These are phyloP conservation scores for Monosporozyma aerobia DNA, from an alignment of 805 yeast genomes.

Conservation along the genomic window DNA sequence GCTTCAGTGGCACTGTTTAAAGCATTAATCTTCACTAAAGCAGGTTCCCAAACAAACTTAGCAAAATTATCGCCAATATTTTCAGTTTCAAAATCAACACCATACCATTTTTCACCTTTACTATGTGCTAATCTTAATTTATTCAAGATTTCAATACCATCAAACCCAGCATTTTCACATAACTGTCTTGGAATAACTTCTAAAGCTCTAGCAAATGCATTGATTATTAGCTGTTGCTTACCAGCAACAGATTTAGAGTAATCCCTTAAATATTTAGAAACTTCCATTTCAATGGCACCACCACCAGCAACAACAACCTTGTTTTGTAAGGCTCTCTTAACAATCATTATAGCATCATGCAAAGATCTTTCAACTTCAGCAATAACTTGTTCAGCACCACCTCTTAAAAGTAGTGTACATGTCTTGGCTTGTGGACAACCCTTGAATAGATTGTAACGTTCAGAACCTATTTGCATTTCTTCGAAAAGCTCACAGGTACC, in stretches of 20 bases:
- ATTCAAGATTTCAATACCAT: constrained; percentile 89
- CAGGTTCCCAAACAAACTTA: constrained; percentile 95
- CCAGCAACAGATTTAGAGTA: constrained; percentile 84
- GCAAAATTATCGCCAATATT: constrained; percentile 74
- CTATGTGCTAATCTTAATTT: constrained; percentile 89
- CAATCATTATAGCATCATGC: constrained; percentile 98
- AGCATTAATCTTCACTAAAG: constrained; percentile 90
- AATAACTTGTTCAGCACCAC: constrained; percentile 97
- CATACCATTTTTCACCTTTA: constrained; percentile 84
- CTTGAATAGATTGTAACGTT: constrained; percentile 83
- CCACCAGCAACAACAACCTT: constrained; percentile 94
- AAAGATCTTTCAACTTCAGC: constrained; percentile 96
- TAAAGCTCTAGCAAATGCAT: constrained; percentile 87
- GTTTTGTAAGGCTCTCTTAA: constrained; percentile 85
- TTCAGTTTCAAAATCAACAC: constrained; percentile 85
- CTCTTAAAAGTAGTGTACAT: constrained; percentile 86
- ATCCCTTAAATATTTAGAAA: constrained; percentile 81
- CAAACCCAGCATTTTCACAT: constrained; percentile 98
- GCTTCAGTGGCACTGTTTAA: constrained; percentile 94
- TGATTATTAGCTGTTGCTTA: constrained; percentile 86
- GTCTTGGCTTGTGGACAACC: constrained; percentile 92
- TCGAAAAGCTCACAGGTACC: constrained; percentile 83
- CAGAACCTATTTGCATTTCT: constrained; percentile 93
- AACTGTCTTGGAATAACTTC: constrained; percentile 96
- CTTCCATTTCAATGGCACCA: constrained; percentile 97